Base-by-base conservation (phyloP, 2,329 filamentous ascomycete species). In the Colletotrichum cordylinicola region DNA sequence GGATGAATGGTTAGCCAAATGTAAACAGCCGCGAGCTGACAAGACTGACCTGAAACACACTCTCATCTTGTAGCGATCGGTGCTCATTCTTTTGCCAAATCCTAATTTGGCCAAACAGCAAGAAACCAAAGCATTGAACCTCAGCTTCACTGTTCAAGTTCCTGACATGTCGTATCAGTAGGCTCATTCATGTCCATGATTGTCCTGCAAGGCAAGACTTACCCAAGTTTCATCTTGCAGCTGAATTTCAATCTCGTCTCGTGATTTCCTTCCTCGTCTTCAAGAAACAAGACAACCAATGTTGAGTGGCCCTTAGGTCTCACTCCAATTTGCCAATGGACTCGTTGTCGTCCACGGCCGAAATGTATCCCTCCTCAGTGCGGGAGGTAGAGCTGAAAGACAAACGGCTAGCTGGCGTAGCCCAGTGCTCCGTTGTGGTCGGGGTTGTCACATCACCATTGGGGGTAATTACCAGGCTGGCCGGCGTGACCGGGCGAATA, bases 351-450 rank as follows among this genome's bases (percentile, higher is more conserved):
- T 39, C 27, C 18, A 35, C 21, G 35, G 37, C 64, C 33, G 55
- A 18, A 43, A 31, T 37, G 35, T 39, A 24, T 15, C n/a, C 33
- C 10, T 72, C 69, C n/a, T 27, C 56, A 8, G 69, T 67, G 13
- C 35, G 31, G 12, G 31, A 8, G n/a, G 43, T 39, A 10, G 61
- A 67, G 27, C 27, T 70, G 7, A 21, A 18, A n/a, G 77, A 75
- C 39, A 78, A 16, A n/a, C 65, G 71, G 29, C 77, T 78, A 16
- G 52, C 67, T 4, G 77, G 77, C 8, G 77, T 78, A 29, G 31
- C 71, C 67, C 68, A 78, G 7, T 52, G 37, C 52, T 78, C 77
- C 16, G 67, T 48, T 48, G 43, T 75, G 12, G 74, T 55, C 15
- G 64, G 74, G 16, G 60, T 65, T 6, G 74, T 77, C 7, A 70